Conservation (phyloP, 768 basidiomycete species). For the Suillus cothurnatus region DNA sequence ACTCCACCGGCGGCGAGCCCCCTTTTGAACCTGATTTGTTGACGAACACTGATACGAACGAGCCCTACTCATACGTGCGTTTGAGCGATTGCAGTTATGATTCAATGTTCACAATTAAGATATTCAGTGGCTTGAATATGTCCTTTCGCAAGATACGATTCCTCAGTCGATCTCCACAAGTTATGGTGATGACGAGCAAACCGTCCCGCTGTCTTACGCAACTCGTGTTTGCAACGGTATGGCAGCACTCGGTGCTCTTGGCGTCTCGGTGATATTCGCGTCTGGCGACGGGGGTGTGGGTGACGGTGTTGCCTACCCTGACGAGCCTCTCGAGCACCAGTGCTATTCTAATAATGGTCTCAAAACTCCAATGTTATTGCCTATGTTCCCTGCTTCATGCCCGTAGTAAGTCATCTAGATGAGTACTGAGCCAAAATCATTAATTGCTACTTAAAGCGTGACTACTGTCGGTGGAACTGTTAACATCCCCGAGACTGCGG, state of each 20-base stretch:
- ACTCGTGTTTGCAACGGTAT: conserved; percentile 59
- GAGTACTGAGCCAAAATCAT: no score
- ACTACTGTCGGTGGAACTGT: conserved; percentile 73
- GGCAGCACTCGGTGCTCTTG: conserved; percentile 68
- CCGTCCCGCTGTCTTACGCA: conserved; percentile 64
- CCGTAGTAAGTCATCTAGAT: conserved; percentile 45
- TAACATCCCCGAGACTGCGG: conserved; percentile 59
- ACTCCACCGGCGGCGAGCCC: conserved; percentile 61
- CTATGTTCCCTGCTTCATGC: conserved; percentile 65
- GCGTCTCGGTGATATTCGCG: conserved; percentile 65
- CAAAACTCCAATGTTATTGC: conserved; percentile 57
- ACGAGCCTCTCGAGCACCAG: conserved; percentile 36
- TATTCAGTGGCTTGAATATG: conserved; percentile 61
- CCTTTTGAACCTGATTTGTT: conserved; percentile 53
- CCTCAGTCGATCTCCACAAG: conserved; percentile 72
- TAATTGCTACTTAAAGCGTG: conserved; percentile 44
- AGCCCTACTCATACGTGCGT: conserved; percentile 49
- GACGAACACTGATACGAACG: conserved; percentile 47
- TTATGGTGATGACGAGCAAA: conserved; percentile 75
- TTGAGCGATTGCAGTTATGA: background rate
- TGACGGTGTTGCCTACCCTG: conserved; percentile 56
- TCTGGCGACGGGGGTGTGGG: conserved; percentile 75
- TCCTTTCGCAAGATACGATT: conserved; percentile 44
- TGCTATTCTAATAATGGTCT: conserved; percentile 63
- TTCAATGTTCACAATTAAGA: background rate